These are phyloP conservation scores for Coemansia sp. DNA, from an alignment of 192 early-diverging fungal genomes.

Conservation along the genomic window DNA sequence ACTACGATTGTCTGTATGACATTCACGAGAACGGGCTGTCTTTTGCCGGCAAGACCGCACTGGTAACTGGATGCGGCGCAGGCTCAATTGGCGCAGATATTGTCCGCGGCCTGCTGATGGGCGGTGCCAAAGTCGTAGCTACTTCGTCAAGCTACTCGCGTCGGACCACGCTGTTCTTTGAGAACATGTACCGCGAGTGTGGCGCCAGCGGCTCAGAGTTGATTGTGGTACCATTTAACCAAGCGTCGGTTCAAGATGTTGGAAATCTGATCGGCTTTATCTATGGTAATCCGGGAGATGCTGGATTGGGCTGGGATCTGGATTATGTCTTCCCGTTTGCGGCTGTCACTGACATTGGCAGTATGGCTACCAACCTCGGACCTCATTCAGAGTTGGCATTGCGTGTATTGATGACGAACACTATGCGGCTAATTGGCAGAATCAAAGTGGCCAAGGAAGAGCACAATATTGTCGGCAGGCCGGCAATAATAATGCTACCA, in stretches of 20 bases:
- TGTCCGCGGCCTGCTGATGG: conserved; percentile 81
- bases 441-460: conserved; percentile 81
- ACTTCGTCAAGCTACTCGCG: conserved; percentile 85
- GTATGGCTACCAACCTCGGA: conserved; percentile 77
- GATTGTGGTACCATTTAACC: conserved; percentile 94
- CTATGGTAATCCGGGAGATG: conserved; percentile 58
- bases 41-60: conserved; percentile 75
- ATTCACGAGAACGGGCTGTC: conserved; percentile 76
- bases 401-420: conserved; percentile 90
- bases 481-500: conserved; percentile 81
- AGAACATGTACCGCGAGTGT: conserved; percentile 79
- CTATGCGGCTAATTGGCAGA: conserved; percentile 78
- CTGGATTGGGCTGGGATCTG: conserved; percentile 83
- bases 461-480: conserved; percentile 68
- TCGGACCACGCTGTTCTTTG: conserved; percentile 78
- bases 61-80: conserved; percentile 90
- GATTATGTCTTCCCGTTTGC: conserved; percentile 94
- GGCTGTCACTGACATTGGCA: conserved; percentile 82
- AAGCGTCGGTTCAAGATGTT: conserved; percentile 81
- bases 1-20: conserved; percentile 69
- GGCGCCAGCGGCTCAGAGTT: conserved; percentile 85
- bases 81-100: too few relatives aligned
- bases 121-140: conserved; percentile 84
- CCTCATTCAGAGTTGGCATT: conserved; percentile 86
- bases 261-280: conserved; percentile 78